Base-by-base conservation (phyloP, 805 yeast genomes). In the Teunomyces atbi region DNA sequence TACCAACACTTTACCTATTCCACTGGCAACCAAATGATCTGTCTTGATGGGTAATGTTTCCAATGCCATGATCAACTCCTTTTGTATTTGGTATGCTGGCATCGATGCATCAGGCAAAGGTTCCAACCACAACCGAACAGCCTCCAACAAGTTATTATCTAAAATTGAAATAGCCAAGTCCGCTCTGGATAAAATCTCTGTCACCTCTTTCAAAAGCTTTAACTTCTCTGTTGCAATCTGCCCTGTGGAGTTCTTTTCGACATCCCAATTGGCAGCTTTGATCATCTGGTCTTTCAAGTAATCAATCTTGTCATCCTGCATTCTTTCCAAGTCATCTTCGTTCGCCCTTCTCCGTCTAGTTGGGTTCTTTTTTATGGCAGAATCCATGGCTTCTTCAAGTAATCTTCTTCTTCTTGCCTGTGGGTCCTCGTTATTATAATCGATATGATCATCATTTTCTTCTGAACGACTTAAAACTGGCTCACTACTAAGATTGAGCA, bases 11-110 rank as follows among this genome's bases (percentile, higher is more conserved):
- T 91, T 89, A 15, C 98, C 99, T 42, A 94, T 78, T 2, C 98
- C 98, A 51, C 91, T 82, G 57, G 96, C 99, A 54, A 96, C 83
- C 49, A 94, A 73, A 69, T 94, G 99, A 60, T 89, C 94, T 2
- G 98, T 92, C 70, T 92, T 92, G 61, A 94, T 90, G 18, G 98
- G 99, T 49, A 94, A 75, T 45, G 82, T 78, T 27, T 79, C 76
- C 47, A 94, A 70, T 30, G 96, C 86, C 15, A 74, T 72, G 55
- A 94, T 87, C 56, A 94, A 69, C 46, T 86, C 91, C 64, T 86
- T 89, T 65, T 94, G 99, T 54, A 94, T 92, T 65, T 90, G 96
- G 69, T 86, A 94, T 1, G 96, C 91, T n/a, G 99, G 99, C 68
- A 94, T 76, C 8, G 97, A 89, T 39, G 95, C 96, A 74, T 95